These are phyloP conservation scores for Medicago arabica DNA, from an alignment of 306 rosid genomes.

Conservation along the genomic window DNA sequence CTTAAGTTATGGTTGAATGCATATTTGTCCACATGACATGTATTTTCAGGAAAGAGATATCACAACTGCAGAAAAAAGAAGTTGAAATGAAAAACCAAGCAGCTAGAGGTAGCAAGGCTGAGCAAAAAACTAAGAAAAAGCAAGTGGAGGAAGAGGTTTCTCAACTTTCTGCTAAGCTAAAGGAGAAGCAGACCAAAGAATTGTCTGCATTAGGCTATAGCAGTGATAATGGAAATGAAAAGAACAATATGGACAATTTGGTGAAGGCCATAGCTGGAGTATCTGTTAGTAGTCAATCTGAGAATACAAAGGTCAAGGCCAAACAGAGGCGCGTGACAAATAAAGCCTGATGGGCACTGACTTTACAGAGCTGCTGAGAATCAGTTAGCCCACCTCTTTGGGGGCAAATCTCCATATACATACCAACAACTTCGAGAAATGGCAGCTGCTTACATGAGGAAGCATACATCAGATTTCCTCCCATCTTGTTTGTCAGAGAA, in stretches of 20 bases:
- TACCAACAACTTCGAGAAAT: slow-evolving; percentile 82
- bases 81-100: slow-evolving; percentile 78
- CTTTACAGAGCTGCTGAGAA: slow-evolving; percentile 89
- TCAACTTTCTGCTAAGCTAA: slow-evolving; percentile 71
- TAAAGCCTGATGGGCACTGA: slow-evolving; percentile 97
- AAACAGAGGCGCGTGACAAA: slow-evolving; percentile 72
- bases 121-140: slow-evolving; percentile 88
- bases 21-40: slow-evolving; percentile 19
- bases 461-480: slow-evolving; percentile 66
- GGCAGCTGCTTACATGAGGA: slow-evolving; percentile 83
- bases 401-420: slow-evolving; percentile 69
- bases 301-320: slow-evolving; percentile 65
- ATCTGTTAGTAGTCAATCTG: slow-evolving; percentile 67
- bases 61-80: slow-evolving; percentile 83
- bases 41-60: slow-evolving; percentile 77
- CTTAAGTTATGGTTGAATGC: not conserved
- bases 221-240: slow-evolving; percentile 57
- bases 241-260: slow-evolving; percentile 66
- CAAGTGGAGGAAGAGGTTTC: slow-evolving; percentile 95
- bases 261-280: slow-evolving; percentile 93
- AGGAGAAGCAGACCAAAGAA: slow-evolving; percentile 75
- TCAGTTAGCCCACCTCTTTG: slow-evolving; percentile 64
- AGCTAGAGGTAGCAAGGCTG: slow-evolving; percentile 96
- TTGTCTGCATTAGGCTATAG: slow-evolving; percentile 74
- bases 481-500: slow-evolving; percentile 85